These are phyloP conservation scores for Leptographium wingfieldii DNA, from an alignment of 2,329 filamentous ascomycete species.

Conservation along the genomic window DNA sequence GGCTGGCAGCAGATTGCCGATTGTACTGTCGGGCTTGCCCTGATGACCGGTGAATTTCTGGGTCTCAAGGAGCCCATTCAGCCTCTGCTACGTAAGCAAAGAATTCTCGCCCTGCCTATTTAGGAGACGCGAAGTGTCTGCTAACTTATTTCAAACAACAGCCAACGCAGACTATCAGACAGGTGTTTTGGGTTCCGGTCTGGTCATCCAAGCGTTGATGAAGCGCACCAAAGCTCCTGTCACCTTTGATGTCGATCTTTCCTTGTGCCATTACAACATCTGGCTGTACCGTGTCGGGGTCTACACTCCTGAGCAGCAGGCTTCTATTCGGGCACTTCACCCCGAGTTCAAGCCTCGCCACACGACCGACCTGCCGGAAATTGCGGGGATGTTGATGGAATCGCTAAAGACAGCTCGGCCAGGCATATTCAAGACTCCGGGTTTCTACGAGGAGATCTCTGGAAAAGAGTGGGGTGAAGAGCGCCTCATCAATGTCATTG, in stretches of 20 bases:
- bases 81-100: neutral
- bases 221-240: neutral
- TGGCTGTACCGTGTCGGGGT: neutral
- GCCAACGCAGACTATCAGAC: conserved; percentile 2
- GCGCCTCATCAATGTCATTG: neutral
- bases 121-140: neutral
- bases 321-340: neutral
- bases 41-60: neutral
- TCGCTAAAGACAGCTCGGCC: neutral
- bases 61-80: neutral
- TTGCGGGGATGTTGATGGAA: neutral
- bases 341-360: neutral
- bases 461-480: neutral
- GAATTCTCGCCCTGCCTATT: neutral
- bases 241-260: neutral
- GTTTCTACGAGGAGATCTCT: conserved; percentile 1
- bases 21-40: neutral
- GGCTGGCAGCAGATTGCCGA: conserved; percentile 39
- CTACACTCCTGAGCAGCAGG: neutral
- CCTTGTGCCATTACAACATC: neutral
- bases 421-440: neutral
- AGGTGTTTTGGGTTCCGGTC: neutral
- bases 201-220: neutral
- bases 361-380: neutral
- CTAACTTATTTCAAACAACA: neutral